These are phyloP conservation scores for Teratosphaeria zuluensis DNA, from an alignment of 2,329 filamentous ascomycete species.

Conservation along the genomic window DNA sequence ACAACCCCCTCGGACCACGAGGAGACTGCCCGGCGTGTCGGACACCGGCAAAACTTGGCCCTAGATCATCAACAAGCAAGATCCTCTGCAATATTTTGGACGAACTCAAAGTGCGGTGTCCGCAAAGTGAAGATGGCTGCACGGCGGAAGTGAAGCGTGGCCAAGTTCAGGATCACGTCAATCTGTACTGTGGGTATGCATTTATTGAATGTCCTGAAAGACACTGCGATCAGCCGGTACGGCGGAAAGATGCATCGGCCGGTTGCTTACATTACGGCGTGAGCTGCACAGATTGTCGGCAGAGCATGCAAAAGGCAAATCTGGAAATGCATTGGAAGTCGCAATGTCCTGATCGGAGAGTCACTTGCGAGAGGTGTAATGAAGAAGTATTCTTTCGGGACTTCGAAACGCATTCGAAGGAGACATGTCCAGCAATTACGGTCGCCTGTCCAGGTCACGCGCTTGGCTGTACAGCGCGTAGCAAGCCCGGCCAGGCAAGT, in stretches of 20 bases:
- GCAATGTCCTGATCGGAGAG: conserved; percentile 42
- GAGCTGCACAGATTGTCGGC: conserved; percentile 44
- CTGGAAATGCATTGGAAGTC: conserved; percentile 34
- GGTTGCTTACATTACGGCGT: conserved; percentile 46
- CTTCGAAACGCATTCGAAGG: conserved; percentile 31
- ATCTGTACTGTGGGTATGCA: conserved; percentile 50
- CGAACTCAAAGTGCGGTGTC: conserved; percentile 51
- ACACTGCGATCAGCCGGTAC: conserved; percentile 43
- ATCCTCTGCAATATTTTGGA: conserved; percentile 53
- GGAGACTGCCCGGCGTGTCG: conserved; percentile 49
- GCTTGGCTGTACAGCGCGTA: conserved; percentile 34
- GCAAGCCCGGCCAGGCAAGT: conserved; percentile 30
- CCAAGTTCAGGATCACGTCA: conserved; percentile 49
- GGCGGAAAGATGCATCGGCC: conserved; percentile 44
- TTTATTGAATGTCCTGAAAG: conserved; percentile 43
- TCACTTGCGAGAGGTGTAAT: conserved; percentile 34
- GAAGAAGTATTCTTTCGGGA: conserved; percentile 32
- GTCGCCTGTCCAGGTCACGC: conserved; percentile 35
- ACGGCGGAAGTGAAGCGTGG: conserved; percentile 43
- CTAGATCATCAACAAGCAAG: conserved; percentile 33
- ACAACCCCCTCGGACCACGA: conserved; percentile 21
- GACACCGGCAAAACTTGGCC: conserved; percentile 30
- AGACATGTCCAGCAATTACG: conserved; percentile 32
- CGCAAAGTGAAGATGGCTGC: conserved; percentile 46
- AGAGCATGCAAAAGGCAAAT: conserved; percentile 45